A percentile compares a stretch with the other conserved stretches of the same genome.
phyloP scores from a whole-genome alignment of 495 filamentous ascomycete genomes.

The Hypoxylon subgilvum region DNA sequence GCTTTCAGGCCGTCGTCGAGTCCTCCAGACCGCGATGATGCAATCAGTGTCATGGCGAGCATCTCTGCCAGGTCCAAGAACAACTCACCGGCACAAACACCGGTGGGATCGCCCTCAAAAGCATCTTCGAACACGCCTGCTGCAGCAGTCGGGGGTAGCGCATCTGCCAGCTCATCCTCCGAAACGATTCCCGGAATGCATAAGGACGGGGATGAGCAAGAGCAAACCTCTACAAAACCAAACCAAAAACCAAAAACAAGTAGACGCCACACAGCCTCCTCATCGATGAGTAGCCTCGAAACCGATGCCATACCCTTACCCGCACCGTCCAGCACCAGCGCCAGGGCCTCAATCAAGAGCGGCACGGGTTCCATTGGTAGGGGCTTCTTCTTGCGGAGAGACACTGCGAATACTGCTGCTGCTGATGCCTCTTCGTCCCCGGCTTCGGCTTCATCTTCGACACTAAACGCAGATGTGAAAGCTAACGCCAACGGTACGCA shows the following conservation, averaged over 20 bases:
- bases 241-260: no score
- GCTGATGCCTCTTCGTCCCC: no score
- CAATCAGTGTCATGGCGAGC: constrained; percentile 67
- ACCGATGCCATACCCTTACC: constrained; percentile 41
- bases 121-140: constrained; percentile 39
- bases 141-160: constrained; percentile 39
- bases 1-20: constrained; percentile 41
- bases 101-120: constrained; percentile 57
- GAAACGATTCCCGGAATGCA: constrained; percentile 33
- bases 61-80: constrained; percentile 68
- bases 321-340: constrained; percentile 40
- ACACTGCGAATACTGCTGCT: constrained; percentile 39
- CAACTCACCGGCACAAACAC: constrained; percentile 60
- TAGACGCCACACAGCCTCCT: constrained; percentile 54
- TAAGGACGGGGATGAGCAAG: constrained; percentile 3
- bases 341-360: constrained; percentile 45
- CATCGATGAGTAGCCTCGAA: constrained; percentile 44
- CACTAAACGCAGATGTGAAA: no score
- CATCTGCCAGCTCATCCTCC: constrained; percentile 48
- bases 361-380: constrained; percentile 45
- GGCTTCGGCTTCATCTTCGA: no score
- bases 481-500: no score
- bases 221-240: constrained; percentile 34
- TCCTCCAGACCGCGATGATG: constrained; percentile 58
- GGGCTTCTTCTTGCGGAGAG: constrained; percentile 50